Conservation (phyloP, 495 filamentous ascomycete species). For the Entonaema liquescens region DNA sequence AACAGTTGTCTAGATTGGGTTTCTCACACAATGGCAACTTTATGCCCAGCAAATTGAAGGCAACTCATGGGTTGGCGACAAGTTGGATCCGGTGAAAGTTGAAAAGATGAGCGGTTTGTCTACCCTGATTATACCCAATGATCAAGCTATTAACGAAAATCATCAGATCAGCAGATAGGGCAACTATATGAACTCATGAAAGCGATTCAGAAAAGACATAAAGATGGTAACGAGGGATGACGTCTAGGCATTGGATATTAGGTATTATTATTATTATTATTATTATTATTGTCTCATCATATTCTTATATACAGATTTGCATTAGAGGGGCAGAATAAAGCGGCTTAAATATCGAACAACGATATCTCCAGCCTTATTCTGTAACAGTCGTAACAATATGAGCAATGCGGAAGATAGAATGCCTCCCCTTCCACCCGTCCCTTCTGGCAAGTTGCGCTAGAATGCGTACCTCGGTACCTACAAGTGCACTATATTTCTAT, state of each 20-base stretch:
- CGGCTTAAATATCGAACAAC: neutral
- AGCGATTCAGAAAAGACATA: slow-evolving; percentile 70
- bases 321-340: neutral
- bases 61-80: slow-evolving; percentile 79
- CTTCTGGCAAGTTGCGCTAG: neutral
- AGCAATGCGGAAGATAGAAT: neutral
- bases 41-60: slow-evolving; percentile 93
- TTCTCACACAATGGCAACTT: slow-evolving; percentile 94
- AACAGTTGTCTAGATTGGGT: slow-evolving; percentile 73
- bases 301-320: neutral
- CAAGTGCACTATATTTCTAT: neutral
- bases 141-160: slow-evolving; percentile 8
- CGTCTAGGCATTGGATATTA: too few relatives aligned
- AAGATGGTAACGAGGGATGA: slow-evolving; percentile 51
- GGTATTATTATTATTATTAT: neutral
- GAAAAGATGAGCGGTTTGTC: slow-evolving; percentile 93
- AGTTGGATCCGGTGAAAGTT: slow-evolving; percentile 77
- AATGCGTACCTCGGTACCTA: neutral
- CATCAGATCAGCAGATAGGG: slow-evolving; percentile 85
- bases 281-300: neutral
- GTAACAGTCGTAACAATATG: neutral
- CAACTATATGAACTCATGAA: slow-evolving; percentile 96
- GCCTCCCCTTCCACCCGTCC: neutral
- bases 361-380: neutral
- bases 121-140: neutral